These are phyloP conservation scores for Acanthamoeba castellanii DNA, from an alignment of 208 protist species.

Conservation along the genomic window DNA sequence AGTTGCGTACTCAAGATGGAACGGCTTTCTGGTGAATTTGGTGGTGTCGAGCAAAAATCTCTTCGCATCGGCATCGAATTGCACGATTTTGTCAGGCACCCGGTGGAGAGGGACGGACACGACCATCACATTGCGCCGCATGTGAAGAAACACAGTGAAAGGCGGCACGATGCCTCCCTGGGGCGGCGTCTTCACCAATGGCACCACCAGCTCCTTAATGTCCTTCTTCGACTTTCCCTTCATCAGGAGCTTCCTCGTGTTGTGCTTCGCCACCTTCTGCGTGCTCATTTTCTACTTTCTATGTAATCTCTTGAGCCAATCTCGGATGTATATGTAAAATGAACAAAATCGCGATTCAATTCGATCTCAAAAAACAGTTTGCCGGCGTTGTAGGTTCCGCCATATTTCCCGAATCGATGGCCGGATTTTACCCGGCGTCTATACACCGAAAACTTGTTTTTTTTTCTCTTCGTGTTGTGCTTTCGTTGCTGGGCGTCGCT, in stretches of 20 bases:
- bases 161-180: not conserved
- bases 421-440: not conserved
- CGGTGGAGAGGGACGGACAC: slow-evolving; percentile 35
- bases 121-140: slow-evolving; percentile 32
- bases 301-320: not conserved
- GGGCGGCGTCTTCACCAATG: slow-evolving; percentile 8
- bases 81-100: slow-evolving; percentile 20
- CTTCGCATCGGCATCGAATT: not conserved
- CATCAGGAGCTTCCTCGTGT: slow-evolving; percentile 25
- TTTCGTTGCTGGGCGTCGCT: no score
- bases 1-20: slow-evolving; percentile 29
- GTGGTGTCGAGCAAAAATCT: slow-evolving; percentile 40
- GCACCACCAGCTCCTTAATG: not conserved
- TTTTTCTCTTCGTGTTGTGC: no score
- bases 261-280: slow-evolving; percentile 20
- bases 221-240: slow-evolving; percentile 58
- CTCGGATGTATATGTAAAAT: not conserved
- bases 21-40: slow-evolving; percentile 30
- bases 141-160: slow-evolving; percentile 22
- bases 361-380: not conserved
- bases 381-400: not conserved
- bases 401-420: not conserved
- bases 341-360: not conserved
- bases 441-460: no score
- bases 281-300: not conserved